Base-by-base conservation (phyloP, 108 stramenopile species). In the Nitzschia sp. region DNA sequence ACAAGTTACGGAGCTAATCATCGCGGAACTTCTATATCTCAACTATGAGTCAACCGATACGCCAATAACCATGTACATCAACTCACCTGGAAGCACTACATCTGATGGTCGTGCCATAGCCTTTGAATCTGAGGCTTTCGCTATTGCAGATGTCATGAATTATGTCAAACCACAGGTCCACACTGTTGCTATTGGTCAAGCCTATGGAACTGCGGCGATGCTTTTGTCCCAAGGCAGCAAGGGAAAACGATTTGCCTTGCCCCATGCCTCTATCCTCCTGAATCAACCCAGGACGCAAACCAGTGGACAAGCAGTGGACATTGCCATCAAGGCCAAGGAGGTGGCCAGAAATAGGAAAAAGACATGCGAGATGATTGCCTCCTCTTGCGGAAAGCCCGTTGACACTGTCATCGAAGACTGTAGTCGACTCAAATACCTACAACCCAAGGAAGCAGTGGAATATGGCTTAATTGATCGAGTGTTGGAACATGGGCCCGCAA, bases 41-140 rank as follows among this genome's bases (percentile, higher is more conserved):
- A 97, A 98, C 68, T 96, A 96, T 69, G 95, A 97, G 78, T 80
- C 81, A 14, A 86, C 82, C 17, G 51, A 78, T 25, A 88, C 88
- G 56, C 95, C 96, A 3, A 95, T 97, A 29, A 96, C 95, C 64
- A 93, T 98, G 94, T 98, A 98, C 83, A 96, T 97, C 69, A 98
- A 98, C 82, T 93, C 89, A 9, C 87, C 89, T 43, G 98, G 98
- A 34, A 97, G 95, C 55, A 88, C 89, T 34, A 93, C 95, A 7
- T 89, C 95, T 9, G 77, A 73, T 53, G 98, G 98, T 19, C 90
- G 92, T 67, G 68, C 83, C 41, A 93, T 97, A 39, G 96, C 95
- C 17, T 98, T 98, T 70, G 97, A 98, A 70, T 97, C 97, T 6
- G 97, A 98, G 69, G 97, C 96, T 20, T 97, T 98, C 69, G 97